Percentiles rank a stretch among this genome's conserved stretches.
phyloP scores from a whole-genome alignment of 495 filamentous ascomycete species.

The Staphylotrichum longicolle region DNA sequence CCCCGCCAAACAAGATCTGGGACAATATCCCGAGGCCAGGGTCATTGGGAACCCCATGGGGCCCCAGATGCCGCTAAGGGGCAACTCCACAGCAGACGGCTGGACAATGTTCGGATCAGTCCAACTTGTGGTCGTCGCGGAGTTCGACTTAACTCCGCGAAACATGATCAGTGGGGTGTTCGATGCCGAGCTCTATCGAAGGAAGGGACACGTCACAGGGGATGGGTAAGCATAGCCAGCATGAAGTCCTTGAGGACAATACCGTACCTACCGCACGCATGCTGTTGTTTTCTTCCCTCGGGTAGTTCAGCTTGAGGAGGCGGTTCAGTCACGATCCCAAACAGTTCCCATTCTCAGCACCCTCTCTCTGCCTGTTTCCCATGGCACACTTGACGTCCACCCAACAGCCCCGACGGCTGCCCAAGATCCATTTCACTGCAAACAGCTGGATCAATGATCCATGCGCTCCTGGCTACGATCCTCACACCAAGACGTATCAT shows the following conservation, averaged over 20 bases:
- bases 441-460: slow-evolving; percentile 4
- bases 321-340: background rate
- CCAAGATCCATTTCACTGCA: slow-evolving; percentile 1
- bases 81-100: background rate
- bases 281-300: background rate
- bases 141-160: no score
- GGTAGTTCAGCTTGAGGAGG: background rate
- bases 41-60: background rate
- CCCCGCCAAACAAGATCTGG: background rate
- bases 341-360: background rate
- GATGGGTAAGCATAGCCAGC: background rate
- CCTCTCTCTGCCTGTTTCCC: background rate
- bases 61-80: background rate
- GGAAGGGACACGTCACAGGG: background rate
- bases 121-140: no score
- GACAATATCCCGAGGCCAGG: background rate
- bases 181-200: background rate
- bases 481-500: background rate
- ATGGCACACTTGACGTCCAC: background rate
- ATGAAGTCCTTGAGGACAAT: slow-evolving; percentile 2
- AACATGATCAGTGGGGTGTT: background rate
- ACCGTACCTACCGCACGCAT: slow-evolving; percentile 2
- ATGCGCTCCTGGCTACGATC: slow-evolving; percentile 4
- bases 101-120: background rate
- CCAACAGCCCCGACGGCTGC: background rate